These are phyloP conservation scores for Cutaneotrichosporon sp. DNA, from an alignment of 1,284 basidiomycete genomes.

Conservation along the genomic window DNA sequence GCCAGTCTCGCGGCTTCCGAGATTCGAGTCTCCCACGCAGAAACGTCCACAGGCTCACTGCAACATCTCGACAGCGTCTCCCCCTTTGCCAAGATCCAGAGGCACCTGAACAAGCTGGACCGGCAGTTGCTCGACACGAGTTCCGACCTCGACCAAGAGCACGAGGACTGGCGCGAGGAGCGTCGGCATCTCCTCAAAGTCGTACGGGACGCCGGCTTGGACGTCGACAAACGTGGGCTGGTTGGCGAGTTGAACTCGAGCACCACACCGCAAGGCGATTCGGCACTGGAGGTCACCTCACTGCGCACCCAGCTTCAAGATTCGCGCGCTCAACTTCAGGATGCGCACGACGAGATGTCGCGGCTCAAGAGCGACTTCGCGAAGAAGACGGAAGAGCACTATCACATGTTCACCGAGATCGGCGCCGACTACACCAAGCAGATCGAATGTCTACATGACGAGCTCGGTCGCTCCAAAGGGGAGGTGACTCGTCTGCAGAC, in stretches of 20 bases:
- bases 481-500: not conserved
- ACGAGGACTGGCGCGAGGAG: constrained; percentile 46
- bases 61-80: constrained; percentile 37
- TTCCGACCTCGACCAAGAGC: constrained; percentile 43
- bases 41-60: constrained; percentile 19
- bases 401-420: constrained; percentile 42
- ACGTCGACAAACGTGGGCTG: constrained; percentile 31
- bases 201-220: constrained; percentile 37
- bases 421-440: constrained; percentile 41
- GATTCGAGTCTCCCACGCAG: constrained; percentile 29
- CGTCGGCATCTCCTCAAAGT: constrained; percentile 31
- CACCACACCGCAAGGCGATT: not conserved
- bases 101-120: constrained; percentile 53
- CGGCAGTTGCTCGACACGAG: constrained; percentile 48
- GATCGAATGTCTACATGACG: constrained; percentile 31
- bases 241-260: not conserved
- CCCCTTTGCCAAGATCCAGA: constrained; percentile 50
- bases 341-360: not conserved
- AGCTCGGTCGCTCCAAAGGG: constrained; percentile 19
- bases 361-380: constrained; percentile 30
- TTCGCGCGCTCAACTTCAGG: not conserved
- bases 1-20: constrained; percentile 49
- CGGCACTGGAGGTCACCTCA: not conserved
- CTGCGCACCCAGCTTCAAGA: not conserved
- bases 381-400: constrained; percentile 44